Conservation (phyloP, 2,329 filamentous ascomycete species). For the Colletotrichum lindemuthianum region DNA sequence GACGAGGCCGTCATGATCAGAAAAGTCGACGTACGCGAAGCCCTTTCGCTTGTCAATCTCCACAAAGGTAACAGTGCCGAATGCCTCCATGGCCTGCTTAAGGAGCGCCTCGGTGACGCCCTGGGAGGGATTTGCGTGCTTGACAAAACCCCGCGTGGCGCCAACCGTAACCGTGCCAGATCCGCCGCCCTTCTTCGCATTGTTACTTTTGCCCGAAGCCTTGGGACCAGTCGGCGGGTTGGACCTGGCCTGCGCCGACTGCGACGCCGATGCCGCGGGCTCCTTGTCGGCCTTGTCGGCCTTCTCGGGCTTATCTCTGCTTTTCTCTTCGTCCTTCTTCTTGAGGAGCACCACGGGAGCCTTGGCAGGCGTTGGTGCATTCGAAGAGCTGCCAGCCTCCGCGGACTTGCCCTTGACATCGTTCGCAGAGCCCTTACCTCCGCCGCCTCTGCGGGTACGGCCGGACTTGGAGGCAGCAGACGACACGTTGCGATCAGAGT, state of each 20-base stretch:
- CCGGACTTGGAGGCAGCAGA: constrained; percentile 35
- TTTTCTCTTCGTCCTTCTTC: constrained; percentile 48
- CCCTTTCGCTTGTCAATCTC: constrained; percentile 96
- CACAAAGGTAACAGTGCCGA: constrained; percentile 80
- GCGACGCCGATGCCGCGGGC: constrained; percentile 31
- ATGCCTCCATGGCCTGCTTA: constrained; percentile 76
- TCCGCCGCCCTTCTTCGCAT: constrained; percentile 44
- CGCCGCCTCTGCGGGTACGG: constrained; percentile 41
- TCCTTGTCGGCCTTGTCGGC: constrained; percentile 28
- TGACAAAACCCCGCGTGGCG: constrained; percentile 77
- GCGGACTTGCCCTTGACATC: constrained; percentile 50
- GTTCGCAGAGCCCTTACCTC: constrained; percentile 47
- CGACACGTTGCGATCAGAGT: constrained; percentile 24
- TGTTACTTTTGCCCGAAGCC: constrained; percentile 34
- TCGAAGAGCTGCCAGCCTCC: constrained; percentile 41
- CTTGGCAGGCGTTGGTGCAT: constrained; percentile 41
- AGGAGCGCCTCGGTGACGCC: constrained; percentile 88
- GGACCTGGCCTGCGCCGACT: constrained; percentile 14
- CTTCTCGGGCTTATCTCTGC: constrained; percentile 21
- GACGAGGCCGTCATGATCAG: constrained; percentile 74
- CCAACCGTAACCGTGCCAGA: constrained; percentile 50
- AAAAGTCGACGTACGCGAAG: constrained; percentile 93
- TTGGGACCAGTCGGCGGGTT: constrained; percentile 41
- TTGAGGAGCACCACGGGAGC: constrained; percentile 52
- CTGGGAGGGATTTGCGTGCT: constrained; percentile 88